phyloP scores from a whole-genome alignment of 176 grass and related monocot species.

The Musa troglodytarum region DNA sequence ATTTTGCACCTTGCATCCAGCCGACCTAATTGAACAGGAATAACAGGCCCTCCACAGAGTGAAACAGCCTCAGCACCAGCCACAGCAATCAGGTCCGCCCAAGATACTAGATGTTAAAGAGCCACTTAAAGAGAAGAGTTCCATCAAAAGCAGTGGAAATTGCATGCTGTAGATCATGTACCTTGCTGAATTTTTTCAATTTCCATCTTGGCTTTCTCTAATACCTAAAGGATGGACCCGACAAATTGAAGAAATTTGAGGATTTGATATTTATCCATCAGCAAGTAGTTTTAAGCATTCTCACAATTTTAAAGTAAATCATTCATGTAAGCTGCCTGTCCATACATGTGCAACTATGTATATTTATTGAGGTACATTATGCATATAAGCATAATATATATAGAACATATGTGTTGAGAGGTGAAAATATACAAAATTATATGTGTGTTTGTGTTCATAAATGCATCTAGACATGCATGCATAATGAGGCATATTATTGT shows the following conservation, averaged over 20 bases:
- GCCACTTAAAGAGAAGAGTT: slow-evolving; percentile 5
- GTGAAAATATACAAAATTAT: not conserved
- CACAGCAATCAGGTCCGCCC: slow-evolving; percentile 94
- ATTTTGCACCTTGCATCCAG: slow-evolving; percentile 67
- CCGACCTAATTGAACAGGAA: slow-evolving; percentile 69
- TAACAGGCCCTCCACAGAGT: slow-evolving; percentile 69
- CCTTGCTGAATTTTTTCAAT: slow-evolving; percentile 59
- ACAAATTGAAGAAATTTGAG: not conserved
- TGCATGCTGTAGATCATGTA: slow-evolving; percentile 22
- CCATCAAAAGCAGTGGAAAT: slow-evolving; percentile 6
- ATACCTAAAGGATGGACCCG: slow-evolving; percentile 30
- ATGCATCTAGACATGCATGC: no score
- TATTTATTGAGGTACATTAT: not conserved
- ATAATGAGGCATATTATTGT: no score
- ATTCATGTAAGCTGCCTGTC: not conserved
- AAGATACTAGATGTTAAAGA: slow-evolving; percentile 51
- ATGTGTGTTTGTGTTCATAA: no score
- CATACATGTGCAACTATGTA: not conserved
- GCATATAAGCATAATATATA: not conserved
- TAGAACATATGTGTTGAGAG: not conserved
- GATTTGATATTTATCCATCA: not conserved
- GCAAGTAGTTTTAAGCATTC: slow-evolving; percentile 20
- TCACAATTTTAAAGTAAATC: slow-evolving; percentile 3
- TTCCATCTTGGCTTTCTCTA: slow-evolving; percentile 69
- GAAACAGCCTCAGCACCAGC: slow-evolving; percentile 82